These are phyloP conservation scores for Phlegmacium glaucopus DNA, from an alignment of 768 basidiomycete genomes.

Conservation along the genomic window DNA sequence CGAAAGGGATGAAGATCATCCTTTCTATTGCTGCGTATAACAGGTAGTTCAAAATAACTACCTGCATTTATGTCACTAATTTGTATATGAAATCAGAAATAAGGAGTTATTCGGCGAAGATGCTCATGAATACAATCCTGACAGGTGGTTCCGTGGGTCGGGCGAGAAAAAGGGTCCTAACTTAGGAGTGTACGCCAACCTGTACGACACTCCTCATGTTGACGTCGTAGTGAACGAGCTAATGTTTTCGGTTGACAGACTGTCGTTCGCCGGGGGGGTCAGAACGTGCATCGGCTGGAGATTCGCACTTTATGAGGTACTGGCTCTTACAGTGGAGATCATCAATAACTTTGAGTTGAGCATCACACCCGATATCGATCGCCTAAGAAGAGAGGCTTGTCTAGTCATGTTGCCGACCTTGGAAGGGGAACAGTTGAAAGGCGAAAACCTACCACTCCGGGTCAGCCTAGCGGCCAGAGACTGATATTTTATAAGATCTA, in stretches of 20 bases:
- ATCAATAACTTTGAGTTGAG: constrained; percentile 57
- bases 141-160: constrained; percentile 46
- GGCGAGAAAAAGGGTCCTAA: constrained; percentile 35
- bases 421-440: constrained; percentile 41
- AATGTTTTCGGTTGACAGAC: constrained; percentile 21
- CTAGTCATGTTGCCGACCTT: constrained; percentile 47
- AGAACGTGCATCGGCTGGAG: constrained; percentile 49
- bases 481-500: constrained; percentile 6
- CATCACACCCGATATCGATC: constrained; percentile 35
- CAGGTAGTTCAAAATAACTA: constrained; percentile 31
- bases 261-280: constrained; percentile 47
- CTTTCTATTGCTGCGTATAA: constrained; percentile 55
- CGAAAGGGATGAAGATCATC: constrained; percentile 48
- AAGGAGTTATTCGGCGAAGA: constrained; percentile 55
- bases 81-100: constrained; percentile 28
- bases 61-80: neutral
- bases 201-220: constrained; percentile 29
- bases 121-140: constrained; percentile 50
- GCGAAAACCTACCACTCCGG: constrained; percentile 40
- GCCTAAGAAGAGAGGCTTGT: constrained; percentile 42
- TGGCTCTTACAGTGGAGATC: constrained; percentile 55
- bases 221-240: neutral
- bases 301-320: constrained; percentile 53
- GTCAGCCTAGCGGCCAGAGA: constrained; percentile 37
- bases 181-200: constrained; percentile 44